Evolutionary conservation across 768 basidiomycete genomes (phyloP).

Genomic region (Lentinus brumalis): DNA sequence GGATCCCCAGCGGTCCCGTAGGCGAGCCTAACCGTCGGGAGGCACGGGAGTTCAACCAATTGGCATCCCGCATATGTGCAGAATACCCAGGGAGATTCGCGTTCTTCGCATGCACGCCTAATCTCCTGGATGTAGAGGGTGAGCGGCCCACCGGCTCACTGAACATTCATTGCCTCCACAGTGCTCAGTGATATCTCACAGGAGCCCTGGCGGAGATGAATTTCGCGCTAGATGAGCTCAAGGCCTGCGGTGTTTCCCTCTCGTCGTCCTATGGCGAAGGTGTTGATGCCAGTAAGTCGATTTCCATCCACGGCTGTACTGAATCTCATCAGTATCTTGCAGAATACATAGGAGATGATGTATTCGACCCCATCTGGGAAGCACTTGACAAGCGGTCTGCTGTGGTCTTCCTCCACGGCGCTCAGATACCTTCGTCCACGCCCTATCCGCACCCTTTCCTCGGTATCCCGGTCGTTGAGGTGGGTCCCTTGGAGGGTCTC

Average conservation of each 20-base stretch:
- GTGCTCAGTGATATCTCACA: slow-evolving; percentile 27
- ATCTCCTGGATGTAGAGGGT: slow-evolving; percentile 10
- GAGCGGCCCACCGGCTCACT: background rate
- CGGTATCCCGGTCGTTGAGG: slow-evolving; percentile 72
- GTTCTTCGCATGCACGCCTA: slow-evolving; percentile 69
- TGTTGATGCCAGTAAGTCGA: slow-evolving; percentile 48
- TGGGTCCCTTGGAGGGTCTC: slow-evolving; percentile 19
- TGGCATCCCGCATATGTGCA: slow-evolving; percentile 49
- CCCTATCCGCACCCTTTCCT: slow-evolving; percentile 65
- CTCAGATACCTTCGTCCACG: slow-evolving; percentile 63
- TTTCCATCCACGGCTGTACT: background rate
- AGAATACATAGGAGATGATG: slow-evolving; percentile 70
- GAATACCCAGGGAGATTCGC: slow-evolving; percentile 60
- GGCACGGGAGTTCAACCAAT: slow-evolving; percentile 48
- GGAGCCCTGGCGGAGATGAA: slow-evolving; percentile 62
- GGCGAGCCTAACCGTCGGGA: slow-evolving; percentile 42
- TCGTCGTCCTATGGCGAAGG: slow-evolving; percentile 69
- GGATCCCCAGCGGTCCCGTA: slow-evolving; percentile 41
- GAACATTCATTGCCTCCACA: too few species aligned
- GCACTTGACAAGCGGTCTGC: slow-evolving; percentile 61
- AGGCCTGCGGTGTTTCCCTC: slow-evolving; percentile 65
- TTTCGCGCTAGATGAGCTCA: slow-evolving; percentile 60
- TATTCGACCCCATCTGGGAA: slow-evolving; percentile 69
- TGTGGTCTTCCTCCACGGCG: slow-evolving; percentile 74
- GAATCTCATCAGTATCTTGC: background rate